Base-by-base conservation (phyloP, 345 rosid genomes). In the Rhodamnia rubescens region DNA sequence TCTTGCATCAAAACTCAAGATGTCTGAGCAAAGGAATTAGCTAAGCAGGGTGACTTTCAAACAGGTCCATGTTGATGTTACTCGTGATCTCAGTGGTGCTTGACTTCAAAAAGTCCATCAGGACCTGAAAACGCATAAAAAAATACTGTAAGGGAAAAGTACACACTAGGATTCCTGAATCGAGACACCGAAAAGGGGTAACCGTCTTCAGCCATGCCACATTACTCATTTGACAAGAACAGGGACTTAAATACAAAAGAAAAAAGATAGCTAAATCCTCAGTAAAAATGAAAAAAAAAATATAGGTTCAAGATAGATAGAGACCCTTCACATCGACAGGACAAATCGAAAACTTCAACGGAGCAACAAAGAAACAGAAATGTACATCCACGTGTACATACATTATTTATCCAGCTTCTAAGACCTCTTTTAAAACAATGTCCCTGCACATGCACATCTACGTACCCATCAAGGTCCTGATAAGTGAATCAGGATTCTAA, bases 61-160 rank as follows among this genome's bases (percentile, higher is more conserved):
- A 40, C 12, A 74, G 50, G 42, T 36, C 51, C 82, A 75, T 75
- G 13, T 40, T 40, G 42, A 42, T 75, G 26, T 8, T 8, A 75
- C 61, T 40, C 40, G 51, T 55, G 6, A 51, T 78, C 90, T 85
- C 91, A 93, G 88, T 93, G 98, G 89, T 94, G 94, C 90, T 92
- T 91, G 36, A 1, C 58, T 89, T 95, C 97, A 80, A 96, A 94
- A 15, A 96, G 92, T 85, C 99, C 98, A 87, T 96, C 94, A 2
- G 99, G 99, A 89, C 99, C 99, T 96, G 96, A 83, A 82, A 51
- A 90, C 27, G 20, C 42, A 85, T 74, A 80, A 47, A 20, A 57
- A 29, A 53, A 54, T 74, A 29, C 58, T 1, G 56, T 53, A 82
- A 44, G 84, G 44, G 56, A 74, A 74, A 53, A 11, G 47, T 4